These are phyloP conservation scores for Thalassia testudinum DNA, from an alignment of 116 monocot species.

Conservation along the genomic window DNA sequence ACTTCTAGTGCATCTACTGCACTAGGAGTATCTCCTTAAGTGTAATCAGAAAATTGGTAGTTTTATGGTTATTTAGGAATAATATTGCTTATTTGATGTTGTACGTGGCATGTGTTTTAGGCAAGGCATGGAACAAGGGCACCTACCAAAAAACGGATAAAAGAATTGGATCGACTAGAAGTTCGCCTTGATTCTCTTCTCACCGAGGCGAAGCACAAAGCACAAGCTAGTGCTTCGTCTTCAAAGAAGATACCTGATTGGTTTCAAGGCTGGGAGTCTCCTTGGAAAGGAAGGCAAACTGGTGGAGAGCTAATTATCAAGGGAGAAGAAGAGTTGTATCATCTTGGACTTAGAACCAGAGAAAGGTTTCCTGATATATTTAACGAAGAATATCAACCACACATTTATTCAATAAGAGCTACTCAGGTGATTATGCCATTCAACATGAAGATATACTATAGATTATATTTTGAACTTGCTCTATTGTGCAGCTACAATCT, in stretches of 20 bases:
- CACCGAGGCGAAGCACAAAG: constrained; percentile 17
- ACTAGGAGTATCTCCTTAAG: too few relatives aligned
- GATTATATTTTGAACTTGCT: background rate
- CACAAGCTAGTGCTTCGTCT: constrained; percentile 2
- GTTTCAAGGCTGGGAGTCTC: constrained; percentile 79
- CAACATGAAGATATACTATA: background rate
- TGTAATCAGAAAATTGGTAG: background rate
- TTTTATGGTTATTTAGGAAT: too few relatives aligned
- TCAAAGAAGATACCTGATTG: constrained; percentile 53
- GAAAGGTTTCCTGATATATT: constrained; percentile 67
- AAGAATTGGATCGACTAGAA: constrained; percentile 64
- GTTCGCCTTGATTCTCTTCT: constrained; percentile 43
- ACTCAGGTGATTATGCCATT: constrained; percentile 43
- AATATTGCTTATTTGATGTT: background rate
- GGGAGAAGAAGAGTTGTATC: constrained; percentile 78
- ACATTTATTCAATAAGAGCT: constrained; percentile 57
- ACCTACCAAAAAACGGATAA: constrained; percentile 90
- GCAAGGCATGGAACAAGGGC: constrained; percentile 92
- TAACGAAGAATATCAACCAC: constrained; percentile 73
- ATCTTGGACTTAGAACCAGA: constrained; percentile 56
- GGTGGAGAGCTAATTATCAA: constrained; percentile 69
- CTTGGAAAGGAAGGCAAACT: constrained; percentile 76
- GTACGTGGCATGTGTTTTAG: constrained; percentile 12
- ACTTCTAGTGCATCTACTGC: too few relatives aligned
- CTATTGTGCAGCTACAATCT: background rate